Evolutionary conservation across 2,329 filamentous ascomycete genomes (phyloP).

Genomic region (Daldinia eschscholtzii): DNA sequence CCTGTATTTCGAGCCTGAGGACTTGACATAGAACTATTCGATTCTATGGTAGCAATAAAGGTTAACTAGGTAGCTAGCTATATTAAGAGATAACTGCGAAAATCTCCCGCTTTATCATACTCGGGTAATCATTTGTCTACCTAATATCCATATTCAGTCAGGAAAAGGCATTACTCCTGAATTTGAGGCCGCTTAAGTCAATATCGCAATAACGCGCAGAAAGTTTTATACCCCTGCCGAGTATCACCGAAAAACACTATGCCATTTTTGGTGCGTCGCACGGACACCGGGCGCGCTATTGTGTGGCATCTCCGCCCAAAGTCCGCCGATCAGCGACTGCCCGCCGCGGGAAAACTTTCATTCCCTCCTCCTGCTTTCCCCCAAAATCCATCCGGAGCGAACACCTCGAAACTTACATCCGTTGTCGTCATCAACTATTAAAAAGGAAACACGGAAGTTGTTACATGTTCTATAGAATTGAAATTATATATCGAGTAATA

Average conservation of each 20-base stretch:
- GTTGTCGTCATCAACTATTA: neutral
- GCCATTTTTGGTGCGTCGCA: constrained; percentile 26
- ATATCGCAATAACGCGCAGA: constrained; percentile 22
- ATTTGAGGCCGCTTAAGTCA: constrained; percentile 5
- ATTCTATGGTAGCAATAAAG: no score
- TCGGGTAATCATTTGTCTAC: no score
- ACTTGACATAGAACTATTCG: no score
- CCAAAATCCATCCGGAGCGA: neutral
- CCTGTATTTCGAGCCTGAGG: no score
- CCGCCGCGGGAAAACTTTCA: constrained; percentile 46
- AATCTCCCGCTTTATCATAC: no score
- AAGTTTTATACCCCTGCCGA: constrained; percentile 46
- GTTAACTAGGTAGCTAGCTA: no score
- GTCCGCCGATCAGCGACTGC: constrained; percentile 22
- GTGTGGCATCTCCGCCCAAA: neutral
- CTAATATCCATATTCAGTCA: no score
- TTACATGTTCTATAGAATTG: neutral
- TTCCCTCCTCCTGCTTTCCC: neutral
- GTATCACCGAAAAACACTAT: constrained; percentile 36
- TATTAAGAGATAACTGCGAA: no score
- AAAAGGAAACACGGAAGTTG: neutral
- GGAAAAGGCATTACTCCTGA: neutral
- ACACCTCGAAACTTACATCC: neutral
- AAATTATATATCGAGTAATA: neutral
- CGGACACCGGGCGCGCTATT: neutral